Percentiles rank a stretch among this genome's conserved stretches.
These are phyloP conservation scores for Sphaerulina vaccinii DNA, from an alignment of 2,329 filamentous ascomycete genomes.

Conservation along the genomic window DNA sequence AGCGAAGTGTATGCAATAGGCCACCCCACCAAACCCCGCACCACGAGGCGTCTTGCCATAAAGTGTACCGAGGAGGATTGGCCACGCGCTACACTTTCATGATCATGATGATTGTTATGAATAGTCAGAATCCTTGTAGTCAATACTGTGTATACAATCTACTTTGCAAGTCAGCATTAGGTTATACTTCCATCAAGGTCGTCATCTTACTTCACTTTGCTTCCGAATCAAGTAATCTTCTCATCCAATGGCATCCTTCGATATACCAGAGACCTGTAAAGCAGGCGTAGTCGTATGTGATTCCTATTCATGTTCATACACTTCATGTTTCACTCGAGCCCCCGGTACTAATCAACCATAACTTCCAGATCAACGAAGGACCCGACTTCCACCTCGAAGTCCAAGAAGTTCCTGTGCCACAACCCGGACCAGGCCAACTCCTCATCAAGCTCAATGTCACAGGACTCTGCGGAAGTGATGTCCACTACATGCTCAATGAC, in stretches of 20 bases:
- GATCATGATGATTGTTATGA: too few species aligned
- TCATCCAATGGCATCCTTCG: slow-evolving; percentile 23
- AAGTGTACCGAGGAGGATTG: too few species aligned
- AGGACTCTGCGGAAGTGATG: slow-evolving; percentile 57
- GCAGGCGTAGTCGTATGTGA: slow-evolving; percentile 45
- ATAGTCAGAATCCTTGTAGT: too few species aligned
- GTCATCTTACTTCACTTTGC: not conserved
- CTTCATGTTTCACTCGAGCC: not conserved
- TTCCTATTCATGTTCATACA: not conserved
- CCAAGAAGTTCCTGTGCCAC: slow-evolving; percentile 48
- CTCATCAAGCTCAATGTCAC: slow-evolving; percentile 58
- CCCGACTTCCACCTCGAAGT: slow-evolving; percentile 50
- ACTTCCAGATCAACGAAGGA: slow-evolving; percentile 44
- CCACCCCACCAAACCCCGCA: not conserved
- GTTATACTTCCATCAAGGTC: not conserved
- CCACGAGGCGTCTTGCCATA: too few species aligned
- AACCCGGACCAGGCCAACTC: slow-evolving; percentile 52
- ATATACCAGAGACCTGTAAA: slow-evolving; percentile 51
- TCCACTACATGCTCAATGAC: slow-evolving; percentile 57
- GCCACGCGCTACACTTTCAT: too few species aligned
- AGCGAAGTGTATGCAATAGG: not conserved
- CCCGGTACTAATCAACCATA: not conserved
- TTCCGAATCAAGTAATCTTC: not conserved
- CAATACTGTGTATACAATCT: too few species aligned
- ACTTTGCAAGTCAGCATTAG: too few species aligned